These are phyloP conservation scores for Plasmodium adleri DNA, from an alignment of 169 alveolate genomes.

Conservation along the genomic window DNA sequence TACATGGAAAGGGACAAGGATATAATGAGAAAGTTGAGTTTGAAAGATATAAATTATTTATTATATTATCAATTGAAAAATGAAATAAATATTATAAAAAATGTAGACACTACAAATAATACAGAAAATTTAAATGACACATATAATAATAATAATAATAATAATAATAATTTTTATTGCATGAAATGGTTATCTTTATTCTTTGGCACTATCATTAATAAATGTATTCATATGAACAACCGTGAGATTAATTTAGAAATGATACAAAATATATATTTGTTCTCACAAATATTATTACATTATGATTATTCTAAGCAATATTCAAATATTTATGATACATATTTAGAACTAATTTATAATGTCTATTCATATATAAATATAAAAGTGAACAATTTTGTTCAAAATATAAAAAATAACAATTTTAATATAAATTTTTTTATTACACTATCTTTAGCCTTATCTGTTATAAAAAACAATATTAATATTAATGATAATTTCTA, in stretches of 20 bases:
- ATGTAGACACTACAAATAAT: no score
- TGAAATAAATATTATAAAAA: constrained; percentile 1
- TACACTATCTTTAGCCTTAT: constrained; percentile 54
- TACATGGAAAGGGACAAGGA: constrained; percentile 1
- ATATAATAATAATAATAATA: not conserved
- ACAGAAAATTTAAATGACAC: no score
- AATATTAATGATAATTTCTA: constrained; percentile 42
- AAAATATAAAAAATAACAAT: not conserved
- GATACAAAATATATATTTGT: constrained; percentile 31
- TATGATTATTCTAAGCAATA: constrained; percentile 47
- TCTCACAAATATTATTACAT: constrained; percentile 44
- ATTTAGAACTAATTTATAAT: constrained; percentile 45
- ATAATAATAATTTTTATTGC: no score
- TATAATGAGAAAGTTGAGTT: not conserved
- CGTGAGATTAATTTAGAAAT: constrained; percentile 11
- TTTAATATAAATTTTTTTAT: constrained; percentile 26
- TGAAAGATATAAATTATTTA: constrained; percentile 41
- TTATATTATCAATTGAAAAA: constrained; percentile 63
- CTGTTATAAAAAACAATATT: constrained; percentile 34
- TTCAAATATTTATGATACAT: constrained; percentile 28
- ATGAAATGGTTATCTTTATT: not conserved
- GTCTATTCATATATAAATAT: constrained; percentile 27
- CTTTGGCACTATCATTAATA: not conserved
- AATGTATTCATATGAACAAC: not conserved
- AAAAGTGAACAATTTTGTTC: constrained; percentile 1